phyloP scores from a whole-genome alignment of 306 rosid species.

The Crotalaria pallida region DNA sequence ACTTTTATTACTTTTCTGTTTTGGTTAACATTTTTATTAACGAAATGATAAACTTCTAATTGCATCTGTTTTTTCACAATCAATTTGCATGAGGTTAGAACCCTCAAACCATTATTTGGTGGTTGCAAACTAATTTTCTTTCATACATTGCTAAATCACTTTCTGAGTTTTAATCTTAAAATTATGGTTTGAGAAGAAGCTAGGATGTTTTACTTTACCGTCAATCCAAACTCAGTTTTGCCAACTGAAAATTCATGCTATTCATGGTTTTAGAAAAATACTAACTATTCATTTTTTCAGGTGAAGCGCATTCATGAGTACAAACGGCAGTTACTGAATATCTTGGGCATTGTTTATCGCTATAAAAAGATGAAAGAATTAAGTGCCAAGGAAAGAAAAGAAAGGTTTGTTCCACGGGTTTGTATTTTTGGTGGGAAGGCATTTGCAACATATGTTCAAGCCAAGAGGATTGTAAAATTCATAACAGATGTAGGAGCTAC shows the following conservation, averaged over 20 bases:
- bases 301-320: conserved; percentile 99
- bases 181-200: too few relatives aligned
- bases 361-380: conserved; percentile 91
- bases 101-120: too few relatives aligned
- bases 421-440: conserved; percentile 99
- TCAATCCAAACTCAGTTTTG: too few relatives aligned
- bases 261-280: conserved; percentile 5
- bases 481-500: conserved; percentile 86
- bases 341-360: conserved; percentile 89
- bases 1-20: conserved; percentile 7
- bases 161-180: too few relatives aligned
- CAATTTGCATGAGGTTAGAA: not conserved
- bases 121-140: too few relatives aligned
- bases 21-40: not conserved
- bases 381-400: conserved; percentile 57
- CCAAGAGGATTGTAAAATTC: conserved; percentile 94
- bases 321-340: conserved; percentile 80
- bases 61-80: not conserved
- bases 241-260: too few relatives aligned
- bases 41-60: not conserved
- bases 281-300: conserved; percentile 34
- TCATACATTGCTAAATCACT: too few relatives aligned
- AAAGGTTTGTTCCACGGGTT: conserved; percentile 73
- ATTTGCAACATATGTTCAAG: conserved; percentile 89
- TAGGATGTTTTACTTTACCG: too few relatives aligned